Base-by-base conservation (phyloP, 2,329 filamentous ascomycete species). In the Aspergillus eucalypticola region DNA sequence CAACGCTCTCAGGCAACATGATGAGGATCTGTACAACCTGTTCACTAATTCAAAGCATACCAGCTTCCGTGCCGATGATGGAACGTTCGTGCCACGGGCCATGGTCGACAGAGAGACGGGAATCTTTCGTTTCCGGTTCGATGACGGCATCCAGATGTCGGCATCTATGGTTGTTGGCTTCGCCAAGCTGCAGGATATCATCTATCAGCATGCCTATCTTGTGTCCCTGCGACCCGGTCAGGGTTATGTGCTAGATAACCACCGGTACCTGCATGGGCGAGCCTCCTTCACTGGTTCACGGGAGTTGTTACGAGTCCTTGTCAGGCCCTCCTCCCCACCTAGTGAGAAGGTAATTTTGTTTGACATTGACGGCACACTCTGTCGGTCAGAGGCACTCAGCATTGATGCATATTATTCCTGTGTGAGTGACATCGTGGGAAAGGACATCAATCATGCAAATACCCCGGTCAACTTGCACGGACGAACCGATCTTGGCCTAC, bases 331-430 rank as follows among this genome's bases (percentile, higher is more conserved):
- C 8, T 23, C 54, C 8, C 49, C 54, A 13, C 44, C 44, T 11
- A 42, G 50, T 1, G 51, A 50, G 3, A 52, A 55, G 8, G 56
- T 58, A 13, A 55, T 64, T 8, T 19, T 64, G 17, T 64, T 64
- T 21, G 62, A 64, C 39, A 55, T 64, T 11, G 62, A 64, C 21
- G 62, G 62, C 15, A 64, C 60, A 0, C 62, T 64, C 4, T 62
- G 62, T 29, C 60, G 54, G 39, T 64, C 62, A 5, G 59, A 64
- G 21, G 60, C 59, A 17, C 48, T 64, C 44, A 64, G 62, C 11
- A 49, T 62, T n/a, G 62, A 64, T 44, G 62, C 60, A 1, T 64
- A 60, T 23, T 62, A 59, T 44, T 58, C 62, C 10, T 64, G 62
- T 32, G 7, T 64, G 23, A 64, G 44, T 51, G 59, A 59, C 29